Conservation (phyloP, 2,329 filamentous ascomycete genomes). For the Fusarium sp. region DNA sequence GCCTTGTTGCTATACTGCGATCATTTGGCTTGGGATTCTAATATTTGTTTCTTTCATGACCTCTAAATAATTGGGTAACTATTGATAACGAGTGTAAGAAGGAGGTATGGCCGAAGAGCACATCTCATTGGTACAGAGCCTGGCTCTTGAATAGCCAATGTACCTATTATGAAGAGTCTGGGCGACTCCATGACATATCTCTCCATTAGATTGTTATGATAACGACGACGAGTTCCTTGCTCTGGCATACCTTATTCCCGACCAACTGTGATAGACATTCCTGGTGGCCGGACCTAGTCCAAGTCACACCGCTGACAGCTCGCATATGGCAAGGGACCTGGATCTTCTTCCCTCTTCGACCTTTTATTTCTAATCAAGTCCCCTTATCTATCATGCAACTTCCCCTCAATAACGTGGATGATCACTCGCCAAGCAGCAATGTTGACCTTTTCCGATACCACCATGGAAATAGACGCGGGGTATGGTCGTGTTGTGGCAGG, state of each 20-base stretch:
- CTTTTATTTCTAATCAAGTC: neutral
- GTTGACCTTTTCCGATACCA: neutral
- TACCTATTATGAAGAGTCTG: neutral
- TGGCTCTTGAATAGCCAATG: neutral
- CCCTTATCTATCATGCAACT: neutral
- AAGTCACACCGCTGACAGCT: neutral
- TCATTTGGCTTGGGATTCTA: too few species aligned
- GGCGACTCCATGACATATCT: neutral
- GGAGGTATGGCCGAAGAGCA: neutral
- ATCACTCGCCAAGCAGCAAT: neutral
- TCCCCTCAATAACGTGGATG: neutral
- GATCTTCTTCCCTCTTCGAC: neutral
- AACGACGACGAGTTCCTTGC: fast-evolving
- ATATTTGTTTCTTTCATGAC: neutral
- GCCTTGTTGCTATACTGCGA: neutral
- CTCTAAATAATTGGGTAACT: neutral
- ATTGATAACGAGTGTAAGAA: neutral
- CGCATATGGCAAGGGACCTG: neutral
- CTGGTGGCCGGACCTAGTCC: neutral
- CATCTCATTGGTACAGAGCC: neutral
- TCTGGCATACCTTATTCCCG: neutral
- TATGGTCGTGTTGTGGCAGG: neutral
- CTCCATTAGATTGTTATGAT: neutral
- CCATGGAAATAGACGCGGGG: neutral
- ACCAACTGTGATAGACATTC: neutral